Evolutionary conservation across 23 red algal genomes (phyloP), one percentile per base, ranked within the genome.

Genomic region (Gracilaria domingensis): DNA sequence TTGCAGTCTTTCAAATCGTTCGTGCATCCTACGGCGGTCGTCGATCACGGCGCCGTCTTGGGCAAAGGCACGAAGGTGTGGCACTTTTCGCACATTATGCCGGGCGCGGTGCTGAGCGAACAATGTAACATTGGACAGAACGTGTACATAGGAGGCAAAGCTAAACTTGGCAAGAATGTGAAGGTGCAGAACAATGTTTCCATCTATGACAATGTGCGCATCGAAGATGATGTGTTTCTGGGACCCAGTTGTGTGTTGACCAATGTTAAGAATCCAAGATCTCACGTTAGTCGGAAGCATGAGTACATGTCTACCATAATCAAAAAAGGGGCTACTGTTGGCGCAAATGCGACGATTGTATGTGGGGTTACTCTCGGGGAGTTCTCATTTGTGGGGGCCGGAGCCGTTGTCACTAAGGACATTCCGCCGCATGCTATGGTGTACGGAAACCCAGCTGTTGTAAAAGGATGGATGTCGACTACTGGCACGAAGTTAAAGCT

Each of bases 181-280:
- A 81, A 84, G 40, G 85, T 96, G 0, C 94, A 96, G 85, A 96
- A 96, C 80, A 90, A 90, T 42, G 94, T 96, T 17, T 91, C 86
- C 8, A 67, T 96, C 21, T 96, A 91, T 40, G 94, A 90, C 69
- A 54, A 39, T 9, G 94, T 96, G 35, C 49, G 30, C 23, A 88
- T 96, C 30, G 86, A 77, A 16, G 94, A 91, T 54, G 70, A 90
- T 26, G 94, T 96, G 9, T 96, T 96, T 88, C 69, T 96, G 1
- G 94, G 94, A 13, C 94, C 94, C 14, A 77, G 66, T 23, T 83
- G 87, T 25, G 94, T 96, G 8, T 80, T 96, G 24, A 96, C 94
- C 7, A 96, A 96, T 55, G 87, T 96, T 0, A 72, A 79, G 28
- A 81, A 53, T 20, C 94, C 94, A 26, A 79, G 94, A 3, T 65